Base-by-base conservation (phyloP, 2,329 filamentous ascomycete genomes). In the Thyridium curvatum region DNA sequence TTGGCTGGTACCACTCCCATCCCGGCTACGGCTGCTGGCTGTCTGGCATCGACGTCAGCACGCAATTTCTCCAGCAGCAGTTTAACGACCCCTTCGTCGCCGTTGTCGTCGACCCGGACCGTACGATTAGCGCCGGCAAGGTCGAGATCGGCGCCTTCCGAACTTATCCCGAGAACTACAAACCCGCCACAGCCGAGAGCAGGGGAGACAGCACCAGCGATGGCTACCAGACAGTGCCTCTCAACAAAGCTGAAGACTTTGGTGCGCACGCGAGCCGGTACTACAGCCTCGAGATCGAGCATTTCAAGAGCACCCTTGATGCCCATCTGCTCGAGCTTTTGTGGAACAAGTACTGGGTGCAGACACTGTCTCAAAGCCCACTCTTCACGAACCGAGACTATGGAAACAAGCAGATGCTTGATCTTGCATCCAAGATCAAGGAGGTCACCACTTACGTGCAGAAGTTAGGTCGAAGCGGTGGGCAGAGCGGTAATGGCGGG, bases 291-390 rank as follows among this genome's bases (percentile, higher is more conserved):
- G 86, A 94, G 45, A 86, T 97, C 12, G 88, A 88, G 26, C 88
- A 94, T 63, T 98, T 88, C 74, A 97, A 97, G 68, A 93, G 86
- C 46, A 84, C 85, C 0, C 81, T 98, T 18, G 93, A 98, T 63
- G 76, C 82, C 2, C 84, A 89, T 52, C 73, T 98, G 17, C 72
- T 98, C 5, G 87, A 94, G 54, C 75, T 88, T 37, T 71, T 98
- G 21, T 97, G 93, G 93, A 95, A 96, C 69, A 97, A 97, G 64
- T 98, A 98, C 71, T 95, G 89, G 93, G 90, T 96, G 28, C 86
- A 94, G 55, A 98, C 93, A 6, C 76, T 98, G 15, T 94, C 88
- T 26, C 87, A 94, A 52, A 93, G 82, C 51, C 90, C 91, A 16
- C 74, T 96, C 4, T 82, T 94, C 52, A 89, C 87, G 40, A 97